phyloP scores from a whole-genome alignment of 148 eudicot genomes.

The Rhododendron ovatum region DNA sequence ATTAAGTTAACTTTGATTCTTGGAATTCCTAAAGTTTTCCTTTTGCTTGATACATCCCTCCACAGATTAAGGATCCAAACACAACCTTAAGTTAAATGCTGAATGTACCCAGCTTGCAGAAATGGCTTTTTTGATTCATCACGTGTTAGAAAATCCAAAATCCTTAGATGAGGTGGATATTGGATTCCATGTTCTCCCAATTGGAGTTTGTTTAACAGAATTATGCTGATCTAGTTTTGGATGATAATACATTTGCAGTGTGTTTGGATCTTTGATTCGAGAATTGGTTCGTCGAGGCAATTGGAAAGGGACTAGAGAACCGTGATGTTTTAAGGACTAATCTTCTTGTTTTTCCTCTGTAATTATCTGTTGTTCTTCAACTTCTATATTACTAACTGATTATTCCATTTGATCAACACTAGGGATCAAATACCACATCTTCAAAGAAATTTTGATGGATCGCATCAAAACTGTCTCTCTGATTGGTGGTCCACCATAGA shows the following conservation, averaged over 20 bases:
- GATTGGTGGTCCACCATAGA: neutral
- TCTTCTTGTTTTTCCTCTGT: neutral
- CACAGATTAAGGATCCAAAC: neutral
- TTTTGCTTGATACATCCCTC: neutral
- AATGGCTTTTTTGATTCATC: neutral
- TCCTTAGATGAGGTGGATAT: no score
- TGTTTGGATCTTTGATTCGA: neutral
- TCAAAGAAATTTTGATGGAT: neutral
- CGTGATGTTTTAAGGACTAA: neutral
- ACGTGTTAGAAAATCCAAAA: neutral
- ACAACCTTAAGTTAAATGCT: neutral
- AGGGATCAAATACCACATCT: neutral
- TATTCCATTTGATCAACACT: neutral
- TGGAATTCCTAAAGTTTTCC: neutral
- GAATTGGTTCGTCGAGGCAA: neutral
- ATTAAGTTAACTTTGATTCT: neutral
- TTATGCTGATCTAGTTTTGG: no score
- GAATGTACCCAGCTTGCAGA: neutral
- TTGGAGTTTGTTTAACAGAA: no score
- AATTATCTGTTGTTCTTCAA: neutral
- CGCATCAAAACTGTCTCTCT: neutral
- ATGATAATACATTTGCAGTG: neutral
- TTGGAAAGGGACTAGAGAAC: neutral
- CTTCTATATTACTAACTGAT: neutral
- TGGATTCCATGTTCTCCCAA: no score